A percentile compares a stretch with the other conserved stretches of the same genome.
phyloP scores from a whole-genome alignment of 202 grass and related monocot species.

The Saccharum hybrid region DNA sequence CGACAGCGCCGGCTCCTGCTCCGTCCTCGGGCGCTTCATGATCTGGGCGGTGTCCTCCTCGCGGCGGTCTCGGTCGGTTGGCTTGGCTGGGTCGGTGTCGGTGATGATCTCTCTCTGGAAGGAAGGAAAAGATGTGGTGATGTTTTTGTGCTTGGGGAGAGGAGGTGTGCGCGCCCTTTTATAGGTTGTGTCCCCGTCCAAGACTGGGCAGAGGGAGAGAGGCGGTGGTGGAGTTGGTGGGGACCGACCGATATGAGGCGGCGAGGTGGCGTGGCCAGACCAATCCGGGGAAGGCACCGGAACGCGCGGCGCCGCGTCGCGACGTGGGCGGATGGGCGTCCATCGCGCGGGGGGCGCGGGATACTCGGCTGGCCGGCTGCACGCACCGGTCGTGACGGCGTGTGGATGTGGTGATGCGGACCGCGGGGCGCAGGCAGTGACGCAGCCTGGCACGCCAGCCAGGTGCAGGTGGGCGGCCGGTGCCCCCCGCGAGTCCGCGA shows the following conservation, averaged over 20 bases:
- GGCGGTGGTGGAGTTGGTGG: not conserved
- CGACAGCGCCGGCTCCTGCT: conserved; percentile 29
- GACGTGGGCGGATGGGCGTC: conserved; percentile 18
- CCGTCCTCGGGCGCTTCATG: conserved; percentile 37
- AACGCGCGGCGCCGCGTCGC: conserved; percentile 35
- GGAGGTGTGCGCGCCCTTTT: not conserved
- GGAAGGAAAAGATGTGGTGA: not conserved
- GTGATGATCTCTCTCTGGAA: not conserved
- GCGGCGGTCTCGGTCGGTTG: not conserved
- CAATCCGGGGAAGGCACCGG: too few relatives aligned
- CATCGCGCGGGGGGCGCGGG: not conserved
- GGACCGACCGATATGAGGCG: not conserved
- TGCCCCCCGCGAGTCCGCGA: not conserved
- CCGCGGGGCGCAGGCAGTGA: too few relatives aligned
- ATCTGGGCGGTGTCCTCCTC: not conserved
- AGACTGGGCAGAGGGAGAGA: not conserved
- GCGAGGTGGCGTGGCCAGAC: not conserved
- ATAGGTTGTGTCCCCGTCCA: conserved; percentile 35
- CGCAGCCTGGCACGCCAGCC: not conserved
- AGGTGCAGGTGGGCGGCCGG: not conserved
- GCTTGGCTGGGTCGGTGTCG: too few relatives aligned
- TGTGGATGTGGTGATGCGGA: not conserved
- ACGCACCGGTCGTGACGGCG: too few relatives aligned
- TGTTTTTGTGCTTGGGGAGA: not conserved
- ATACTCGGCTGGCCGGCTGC: too few relatives aligned